Percentiles rank a stretch among this genome's conserved stretches.
Conservation (phyloP, 768 basidiomycete species). For the Leccinum barrowsii region DNA sequence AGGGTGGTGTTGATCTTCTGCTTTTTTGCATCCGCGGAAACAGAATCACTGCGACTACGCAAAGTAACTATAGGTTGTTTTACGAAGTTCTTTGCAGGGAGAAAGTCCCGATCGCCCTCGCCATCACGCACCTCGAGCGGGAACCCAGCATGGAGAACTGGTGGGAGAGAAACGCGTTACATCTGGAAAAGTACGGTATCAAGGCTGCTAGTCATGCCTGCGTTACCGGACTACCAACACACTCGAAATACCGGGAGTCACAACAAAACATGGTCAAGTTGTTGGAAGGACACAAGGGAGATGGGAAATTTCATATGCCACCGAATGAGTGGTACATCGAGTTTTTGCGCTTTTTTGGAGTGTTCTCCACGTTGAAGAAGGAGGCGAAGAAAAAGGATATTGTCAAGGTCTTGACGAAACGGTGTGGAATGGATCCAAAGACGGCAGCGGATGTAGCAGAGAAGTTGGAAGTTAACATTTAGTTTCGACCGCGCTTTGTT, state of each 20-base stretch:
- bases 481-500: not conserved
- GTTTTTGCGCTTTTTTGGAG: conserved; percentile 24
- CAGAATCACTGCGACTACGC: conserved; percentile 34
- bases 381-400: conserved; percentile 23
- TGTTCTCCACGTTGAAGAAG: conserved; percentile 23
- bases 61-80: conserved; percentile 41
- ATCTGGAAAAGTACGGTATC: conserved; percentile 27
- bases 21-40: conserved; percentile 41
- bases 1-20: conserved; percentile 39
- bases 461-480: conserved; percentile 9
- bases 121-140: conserved; percentile 40
- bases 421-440: conserved; percentile 23
- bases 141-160: conserved; percentile 33
- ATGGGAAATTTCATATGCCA: conserved; percentile 26
- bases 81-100: conserved; percentile 39
- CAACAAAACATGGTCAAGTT: conserved; percentile 13
- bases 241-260: conserved; percentile 28
- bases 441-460: conserved; percentile 21
- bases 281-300: conserved; percentile 10
- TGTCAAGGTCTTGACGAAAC: conserved; percentile 26
- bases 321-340: conserved; percentile 23
- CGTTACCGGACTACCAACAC: conserved; percentile 32
- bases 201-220: conserved; percentile 31
- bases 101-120: conserved; percentile 29
- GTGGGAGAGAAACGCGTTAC: conserved; percentile 29